Percentiles rank a stretch among this genome's conserved stretches.
Evolutionary conservation across 495 filamentous ascomycete genomes (phyloP).

Genomic region (Lasiosphaeria hispida): DNA sequence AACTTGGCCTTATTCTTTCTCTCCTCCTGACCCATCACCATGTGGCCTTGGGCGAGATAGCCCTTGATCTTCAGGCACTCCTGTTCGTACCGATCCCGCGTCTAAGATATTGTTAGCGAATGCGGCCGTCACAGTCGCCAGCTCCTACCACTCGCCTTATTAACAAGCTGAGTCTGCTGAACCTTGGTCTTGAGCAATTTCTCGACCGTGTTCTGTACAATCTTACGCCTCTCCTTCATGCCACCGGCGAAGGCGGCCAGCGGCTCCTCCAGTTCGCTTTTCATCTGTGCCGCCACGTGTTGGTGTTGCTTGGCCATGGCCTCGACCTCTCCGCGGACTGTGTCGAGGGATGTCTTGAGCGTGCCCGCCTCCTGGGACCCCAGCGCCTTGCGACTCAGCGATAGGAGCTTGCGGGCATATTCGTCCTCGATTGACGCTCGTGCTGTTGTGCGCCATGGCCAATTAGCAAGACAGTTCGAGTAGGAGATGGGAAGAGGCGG

Average conservation of each 20-base stretch:
- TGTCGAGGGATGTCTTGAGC: conserved; percentile 77
- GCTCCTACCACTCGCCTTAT: conserved; percentile 63
- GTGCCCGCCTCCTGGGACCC: conserved; percentile 88
- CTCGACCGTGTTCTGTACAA: conserved; percentile 89
- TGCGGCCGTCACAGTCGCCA: background rate
- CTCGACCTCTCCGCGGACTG: conserved; percentile 87
- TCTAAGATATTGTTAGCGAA: conserved; percentile 44
- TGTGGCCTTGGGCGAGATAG: conserved; percentile 96
- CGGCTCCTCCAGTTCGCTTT: conserved; percentile 94
- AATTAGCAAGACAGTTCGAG: conserved; percentile 5
- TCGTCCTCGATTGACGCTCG: conserved; percentile 95
- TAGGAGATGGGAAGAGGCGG: background rate
- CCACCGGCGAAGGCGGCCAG: conserved; percentile 86
- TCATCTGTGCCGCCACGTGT: conserved; percentile 88
- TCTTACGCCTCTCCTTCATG: conserved; percentile 93
- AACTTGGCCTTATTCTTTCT: conserved; percentile 98
- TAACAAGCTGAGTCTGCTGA: conserved; percentile 84
- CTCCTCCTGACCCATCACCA: conserved; percentile 99
- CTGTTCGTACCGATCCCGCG: conserved; percentile 91
- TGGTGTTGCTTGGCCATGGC: conserved; percentile 91
- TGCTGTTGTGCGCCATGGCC: conserved; percentile 46
- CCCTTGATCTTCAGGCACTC: conserved; percentile 98
- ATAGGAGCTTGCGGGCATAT: conserved; percentile 87
- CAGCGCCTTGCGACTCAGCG: conserved; percentile 82
- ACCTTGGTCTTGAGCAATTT: conserved; percentile 90